Conservation (phyloP, 2,329 filamentous ascomycete species). For the Neoscytalidium dimidiatum region DNA sequence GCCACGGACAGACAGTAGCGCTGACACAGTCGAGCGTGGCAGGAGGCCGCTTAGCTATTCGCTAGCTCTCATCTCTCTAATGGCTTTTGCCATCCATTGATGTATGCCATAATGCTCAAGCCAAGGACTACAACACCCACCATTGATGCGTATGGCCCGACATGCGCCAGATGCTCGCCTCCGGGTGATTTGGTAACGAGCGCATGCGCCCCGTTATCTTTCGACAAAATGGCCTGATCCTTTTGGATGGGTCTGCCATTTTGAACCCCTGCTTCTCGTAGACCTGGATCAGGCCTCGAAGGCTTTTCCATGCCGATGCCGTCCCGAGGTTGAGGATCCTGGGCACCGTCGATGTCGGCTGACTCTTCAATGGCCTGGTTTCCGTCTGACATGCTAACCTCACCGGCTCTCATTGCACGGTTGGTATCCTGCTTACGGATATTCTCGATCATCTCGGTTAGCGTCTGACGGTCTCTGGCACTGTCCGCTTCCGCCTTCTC, state of each 20-base stretch:
- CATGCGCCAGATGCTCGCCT: slow-evolving; percentile 31
- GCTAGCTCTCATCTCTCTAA: slow-evolving; percentile 42
- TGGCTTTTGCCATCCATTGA: slow-evolving; percentile 45
- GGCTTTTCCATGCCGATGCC: slow-evolving; percentile 13
- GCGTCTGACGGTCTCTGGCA: slow-evolving; percentile 68
- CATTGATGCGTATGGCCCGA: slow-evolving; percentile 41
- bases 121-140: slow-evolving; percentile 43
- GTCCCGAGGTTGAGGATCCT: slow-evolving; percentile 20
- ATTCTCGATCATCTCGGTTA: slow-evolving; percentile 85
- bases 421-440: slow-evolving; percentile 70
- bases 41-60: neutral
- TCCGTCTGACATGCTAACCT: slow-evolving; percentile 30
- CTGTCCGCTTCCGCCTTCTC: slow-evolving; percentile 80
- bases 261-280: slow-evolving; percentile 24
- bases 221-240: slow-evolving; percentile 28
- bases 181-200: slow-evolving; percentile 29
- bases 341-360: slow-evolving; percentile 25
- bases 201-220: slow-evolving; percentile 27
- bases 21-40: neutral
- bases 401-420: slow-evolving; percentile 45
- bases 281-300: neutral
- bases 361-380: slow-evolving; percentile 21
- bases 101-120: slow-evolving; percentile 43
- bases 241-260: slow-evolving; percentile 33
- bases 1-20: neutral